phyloP scores from a whole-genome alignment of 2,329 filamentous ascomycete genomes.

The Tolypocladium ovalisporum region DNA sequence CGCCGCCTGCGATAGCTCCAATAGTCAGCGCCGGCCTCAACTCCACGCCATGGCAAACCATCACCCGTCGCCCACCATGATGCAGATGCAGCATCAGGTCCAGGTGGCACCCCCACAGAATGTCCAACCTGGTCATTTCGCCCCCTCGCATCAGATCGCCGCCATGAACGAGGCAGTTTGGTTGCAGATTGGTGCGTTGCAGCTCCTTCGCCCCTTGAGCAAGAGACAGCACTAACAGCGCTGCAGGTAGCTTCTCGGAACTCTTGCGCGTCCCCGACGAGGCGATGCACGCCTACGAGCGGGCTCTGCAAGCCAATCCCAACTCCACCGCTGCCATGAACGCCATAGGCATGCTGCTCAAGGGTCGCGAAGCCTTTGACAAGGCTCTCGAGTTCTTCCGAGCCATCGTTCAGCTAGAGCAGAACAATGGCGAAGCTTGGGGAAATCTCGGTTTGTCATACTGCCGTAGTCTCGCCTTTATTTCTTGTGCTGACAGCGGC shows the following conservation, averaged over 20 bases:
- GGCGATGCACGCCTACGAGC: conserved; percentile 83
- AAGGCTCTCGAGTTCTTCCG: conserved; percentile 91
- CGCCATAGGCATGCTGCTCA: conserved; percentile 81
- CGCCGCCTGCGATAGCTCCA: conserved; percentile 8
- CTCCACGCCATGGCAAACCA: conserved; percentile 56
- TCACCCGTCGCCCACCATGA: conserved; percentile 71
- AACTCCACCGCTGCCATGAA: conserved; percentile 90
- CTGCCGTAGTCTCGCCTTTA: conserved; percentile 12
- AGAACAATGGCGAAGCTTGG: conserved; percentile 89
- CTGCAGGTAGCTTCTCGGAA: conserved; percentile 70
- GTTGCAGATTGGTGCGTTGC: conserved; percentile 74
- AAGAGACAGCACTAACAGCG: conserved; percentile 2
- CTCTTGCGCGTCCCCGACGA: conserved; percentile 80
- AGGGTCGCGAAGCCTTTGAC: conserved; percentile 85
- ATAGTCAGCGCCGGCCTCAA: not conserved
- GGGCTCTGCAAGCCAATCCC: conserved; percentile 75
- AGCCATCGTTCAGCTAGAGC: conserved; percentile 81
- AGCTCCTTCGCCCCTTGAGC: not conserved
- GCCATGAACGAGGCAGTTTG: conserved; percentile 79
- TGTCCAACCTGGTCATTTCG: conserved; percentile 45
- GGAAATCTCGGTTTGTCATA: conserved; percentile 70
- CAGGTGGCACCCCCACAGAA: conserved; percentile 45
- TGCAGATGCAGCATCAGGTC: conserved; percentile 53
- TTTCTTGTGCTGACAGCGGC: conserved; percentile 8
- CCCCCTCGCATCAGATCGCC: conserved; percentile 63